Base-by-base conservation (phyloP, 495 filamentous ascomycete genomes). In the Articulospora tetracladia region DNA sequence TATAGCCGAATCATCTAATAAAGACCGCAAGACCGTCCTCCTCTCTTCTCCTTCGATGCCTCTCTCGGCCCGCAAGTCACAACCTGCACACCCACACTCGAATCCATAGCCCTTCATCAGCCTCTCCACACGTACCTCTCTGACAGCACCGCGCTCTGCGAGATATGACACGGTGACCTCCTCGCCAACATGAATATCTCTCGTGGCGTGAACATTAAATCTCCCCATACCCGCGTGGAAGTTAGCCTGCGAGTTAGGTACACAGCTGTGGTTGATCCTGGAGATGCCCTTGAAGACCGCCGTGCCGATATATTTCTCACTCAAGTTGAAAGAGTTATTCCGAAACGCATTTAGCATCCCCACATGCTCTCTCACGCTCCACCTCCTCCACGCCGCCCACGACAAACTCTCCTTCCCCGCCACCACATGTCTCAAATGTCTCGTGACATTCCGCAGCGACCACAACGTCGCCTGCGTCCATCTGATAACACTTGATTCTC, bases 161-260 rank as follows among this genome's bases (percentile, higher is more conserved):
- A 64, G 34, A 52, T 97, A 97, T 64, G 93, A 90, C 53, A 97
- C 93, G 0, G 89, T 93, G 7, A 97, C 63, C 67, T 97, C 93
- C 13, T 86, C 86, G 1, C 77, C 79, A 1, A 81, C 76, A 0
- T 78, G 72, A 27, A 98, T 91, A 41, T 89, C 83, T 7, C 79
- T 67, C 6, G 83, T 74, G 0, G 93, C 88, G 61, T 64, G 61
- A 13, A 64, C 24, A 47, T 64, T 64, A 24, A 64, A 64, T 32
- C 30, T 50, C 22, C 44, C 39, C 44, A 59, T 12, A 22, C 3
- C 41, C 1, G 47, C 41, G 34, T 64, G 56, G 15, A 39, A 64
- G 27, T 59, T 64, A 20, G 56, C 61, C 26, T 64, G 61, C 17
- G 61, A 23, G 25, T 64, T 64, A 13, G 61, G 61, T 12, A 64